These are phyloP conservation scores for Kazachstania bromeliacearum DNA, from an alignment of 805 yeast species.

Conservation along the genomic window DNA sequence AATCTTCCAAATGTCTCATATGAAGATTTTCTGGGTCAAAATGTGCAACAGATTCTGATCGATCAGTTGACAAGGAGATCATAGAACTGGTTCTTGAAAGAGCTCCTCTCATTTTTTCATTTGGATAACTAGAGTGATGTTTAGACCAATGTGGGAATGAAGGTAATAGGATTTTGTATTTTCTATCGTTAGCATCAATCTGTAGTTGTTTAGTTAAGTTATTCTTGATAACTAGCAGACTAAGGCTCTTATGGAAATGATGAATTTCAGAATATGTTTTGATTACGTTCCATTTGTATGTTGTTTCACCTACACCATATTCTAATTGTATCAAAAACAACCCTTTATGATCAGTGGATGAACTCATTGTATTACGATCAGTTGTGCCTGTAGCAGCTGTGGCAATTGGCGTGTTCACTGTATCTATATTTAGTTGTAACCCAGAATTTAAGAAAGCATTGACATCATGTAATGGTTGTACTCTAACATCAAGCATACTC, in stretches of 20 bases:
- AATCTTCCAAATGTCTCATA: constrained; percentile 24
- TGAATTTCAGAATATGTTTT: constrained; percentile 64
- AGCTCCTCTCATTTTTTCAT: constrained; percentile 3
- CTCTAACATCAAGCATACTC: constrained; percentile 58
- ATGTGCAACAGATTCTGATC: constrained; percentile 4
- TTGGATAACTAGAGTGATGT: not conserved
- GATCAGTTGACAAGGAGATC: constrained; percentile 3
- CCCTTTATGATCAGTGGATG: constrained; percentile 1
- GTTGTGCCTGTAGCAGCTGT: constrained; percentile 1
- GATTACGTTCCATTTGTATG: constrained; percentile 71
- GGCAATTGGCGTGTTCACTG: constrained; percentile 13
- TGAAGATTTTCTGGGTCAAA: constrained; percentile 13
- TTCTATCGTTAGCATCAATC: constrained; percentile 18
- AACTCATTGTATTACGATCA: not conserved
- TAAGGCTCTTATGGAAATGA: constrained; percentile 61
- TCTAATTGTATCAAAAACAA: constrained; percentile 62
- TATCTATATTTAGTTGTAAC: not conserved
- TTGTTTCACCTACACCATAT: constrained; percentile 77
- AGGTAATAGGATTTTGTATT: constrained; percentile 20
- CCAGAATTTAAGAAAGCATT: constrained; percentile 4
- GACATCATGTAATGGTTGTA: constrained; percentile 35
- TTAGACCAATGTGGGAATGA: constrained; percentile 18
- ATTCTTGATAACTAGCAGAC: constrained; percentile 41
- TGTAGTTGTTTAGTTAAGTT: constrained; percentile 25
- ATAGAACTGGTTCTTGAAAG: constrained; percentile 2